Base-by-base conservation (phyloP, 176 grass and related monocot genomes). In the Aegilops umbellulata region DNA sequence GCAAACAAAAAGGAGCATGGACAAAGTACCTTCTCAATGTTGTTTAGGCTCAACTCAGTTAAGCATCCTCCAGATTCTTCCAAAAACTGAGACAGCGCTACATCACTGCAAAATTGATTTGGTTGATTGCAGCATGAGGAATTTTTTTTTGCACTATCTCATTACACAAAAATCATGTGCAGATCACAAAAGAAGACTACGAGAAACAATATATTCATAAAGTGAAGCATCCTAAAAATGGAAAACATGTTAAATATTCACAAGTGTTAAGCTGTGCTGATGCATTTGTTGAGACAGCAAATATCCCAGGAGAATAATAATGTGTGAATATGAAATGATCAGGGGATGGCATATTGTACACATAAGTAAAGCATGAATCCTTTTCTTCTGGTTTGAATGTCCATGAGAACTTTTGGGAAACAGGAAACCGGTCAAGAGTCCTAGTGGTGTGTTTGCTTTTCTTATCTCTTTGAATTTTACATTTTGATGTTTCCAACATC, bases 1-100 rank as follows among this genome's bases (percentile, higher is more conserved):
- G 16, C 4, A 86, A 3, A 79, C 31, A 49, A 32, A 79, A 78
- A 17, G 57, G 82, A 82, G 47, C 68, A 77, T 70, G n/a, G 35
- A 78, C 22, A 53, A 20, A 41, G 11, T 88, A 95, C 95, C 95
- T 98, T 95, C 70, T 81, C 77, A 66, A 98, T 42, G 85, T 90
- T 94, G 80, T 95, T 98, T 77, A 98, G 74, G 60, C 86, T 89
- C 85, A 98, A 84, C 78, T 98, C 95, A 89, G 58, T 87, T 51
- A 98, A 82, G 60, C 57, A 93, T 74, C 91, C 89, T 89, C 95
- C 93, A 82, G 91, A 98, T 83, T 87, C 82, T 85, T 93, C 91
- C 88, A 98, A 91, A 82, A 89, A 98, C 44, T 46, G 83, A 80
- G 87, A 92, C 29, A 98, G n/a, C 22, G 95, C 90, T 89, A 84